Conservation (phyloP, 1,284 basidiomycete species). For the Malassezia yamatoensis region DNA sequence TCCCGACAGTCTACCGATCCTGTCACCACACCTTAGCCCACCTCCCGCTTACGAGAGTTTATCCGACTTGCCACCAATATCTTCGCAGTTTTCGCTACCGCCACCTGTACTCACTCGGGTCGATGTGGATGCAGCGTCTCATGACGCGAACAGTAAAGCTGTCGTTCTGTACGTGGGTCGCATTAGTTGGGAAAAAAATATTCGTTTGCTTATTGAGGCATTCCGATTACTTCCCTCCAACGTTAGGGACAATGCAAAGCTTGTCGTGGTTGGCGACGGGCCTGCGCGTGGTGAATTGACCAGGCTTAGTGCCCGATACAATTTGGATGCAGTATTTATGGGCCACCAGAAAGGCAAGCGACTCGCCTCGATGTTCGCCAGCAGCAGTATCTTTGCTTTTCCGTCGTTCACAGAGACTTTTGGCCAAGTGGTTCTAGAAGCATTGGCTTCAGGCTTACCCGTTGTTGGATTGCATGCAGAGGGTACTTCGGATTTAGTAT, state of each 20-base stretch:
- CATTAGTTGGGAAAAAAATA: slow-evolving; percentile 56
- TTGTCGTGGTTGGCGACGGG: slow-evolving; percentile 56
- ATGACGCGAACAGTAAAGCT: slow-evolving; percentile 27
- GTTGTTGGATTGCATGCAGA: slow-evolving; percentile 56
- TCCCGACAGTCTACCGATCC: slow-evolving; percentile 40
- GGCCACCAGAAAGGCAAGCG: slow-evolving; percentile 50
- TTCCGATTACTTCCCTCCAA: slow-evolving; percentile 48
- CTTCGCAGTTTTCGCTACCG: slow-evolving; percentile 28
- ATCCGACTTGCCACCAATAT: slow-evolving; percentile 28
- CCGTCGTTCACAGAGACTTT: slow-evolving; percentile 56
- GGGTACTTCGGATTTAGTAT: slow-evolving; percentile 55
- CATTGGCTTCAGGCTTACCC: slow-evolving; percentile 54
- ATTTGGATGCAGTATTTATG: slow-evolving; percentile 53
- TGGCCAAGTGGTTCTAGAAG: slow-evolving; percentile 56
- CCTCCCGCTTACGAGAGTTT: slow-evolving; percentile 42
- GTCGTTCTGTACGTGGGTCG: slow-evolving; percentile 50
- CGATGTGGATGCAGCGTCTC: slow-evolving; percentile 3
- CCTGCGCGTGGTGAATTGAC: slow-evolving; percentile 53
- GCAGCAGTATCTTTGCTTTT: slow-evolving; percentile 55
- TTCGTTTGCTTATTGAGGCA: slow-evolving; percentile 54
- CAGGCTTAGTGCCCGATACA: slow-evolving; percentile 49
- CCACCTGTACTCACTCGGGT: slow-evolving; percentile 29
- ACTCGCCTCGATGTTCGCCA: slow-evolving; percentile 51
- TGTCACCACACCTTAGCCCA: slow-evolving; percentile 38
- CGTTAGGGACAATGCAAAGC: slow-evolving; percentile 48